Base-by-base conservation (phyloP, 2,329 filamentous ascomycete genomes). In the Pestalotiopsis fici region DNA sequence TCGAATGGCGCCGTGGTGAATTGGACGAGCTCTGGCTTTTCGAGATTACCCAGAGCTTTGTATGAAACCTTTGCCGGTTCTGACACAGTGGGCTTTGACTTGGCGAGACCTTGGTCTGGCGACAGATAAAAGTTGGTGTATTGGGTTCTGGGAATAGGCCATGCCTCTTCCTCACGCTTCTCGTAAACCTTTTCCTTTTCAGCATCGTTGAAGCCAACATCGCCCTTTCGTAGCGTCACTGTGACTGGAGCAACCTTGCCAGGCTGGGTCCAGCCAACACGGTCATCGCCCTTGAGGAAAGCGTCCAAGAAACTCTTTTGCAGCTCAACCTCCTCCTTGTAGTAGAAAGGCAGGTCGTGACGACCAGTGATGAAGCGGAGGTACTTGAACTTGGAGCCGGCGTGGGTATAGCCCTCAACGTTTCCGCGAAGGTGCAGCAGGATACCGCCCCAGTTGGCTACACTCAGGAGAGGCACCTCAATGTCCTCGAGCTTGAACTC, bases 311-410 rank as follows among this genome's bases (percentile, higher is more conserved):
- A 93, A 70, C 86, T 88, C 59, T 82, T 83, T 73, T 93, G 91
- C 0, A 93, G 71, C 68, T 91, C 88, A 0, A 91, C 90, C 69
- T 92, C 88, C 60, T 92, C 88, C 1, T 85, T 77, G 74, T 92
- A 92, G 78, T 92, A 93, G 75, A 93, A 93, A 0, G 91, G 91
- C 1, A 93, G 81, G 71, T 93, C 91, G 69, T 93, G 91, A 0
- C 91, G 84, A 2, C 91, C 91, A 0, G 87, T 89, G 73, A 93
- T 90, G 75, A 92, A 88, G 6, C 90, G 86, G 0, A 93, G 82
- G 70, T 90, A 93, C 75, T 93, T 93, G 69, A 89, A 81, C 67
- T 88, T 82, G 0, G 90, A 92, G 0, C 89, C 88, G 0, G 90
- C 90, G 60, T 88, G 83, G 1, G 80, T 79, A 66, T 86, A 93